Percentiles rank a stretch among this genome's conserved stretches.
Conservation (phyloP, 495 filamentous ascomycete species). For the Viridothelium virens region DNA sequence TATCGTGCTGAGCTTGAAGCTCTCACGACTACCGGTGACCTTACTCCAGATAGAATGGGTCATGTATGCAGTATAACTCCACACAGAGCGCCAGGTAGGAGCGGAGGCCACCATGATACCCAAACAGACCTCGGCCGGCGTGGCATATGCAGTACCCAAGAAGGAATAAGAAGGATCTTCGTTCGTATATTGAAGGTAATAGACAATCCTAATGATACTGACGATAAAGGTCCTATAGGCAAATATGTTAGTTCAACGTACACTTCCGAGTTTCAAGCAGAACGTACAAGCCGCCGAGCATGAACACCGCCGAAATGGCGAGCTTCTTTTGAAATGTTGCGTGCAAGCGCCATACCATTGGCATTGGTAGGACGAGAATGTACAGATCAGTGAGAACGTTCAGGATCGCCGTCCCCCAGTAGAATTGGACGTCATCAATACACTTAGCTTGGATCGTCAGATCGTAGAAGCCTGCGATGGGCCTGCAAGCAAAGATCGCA, state of each 20-base stretch:
- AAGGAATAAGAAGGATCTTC: neutral
- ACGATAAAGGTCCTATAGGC: neutral
- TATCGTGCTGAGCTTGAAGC: neutral
- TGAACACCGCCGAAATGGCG: neutral
- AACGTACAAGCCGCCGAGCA: neutral
- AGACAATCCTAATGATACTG: slow-evolving; percentile 3
- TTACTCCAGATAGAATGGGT: neutral
- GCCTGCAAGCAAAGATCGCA: neutral
- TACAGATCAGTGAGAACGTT: slow-evolving; percentile 12
- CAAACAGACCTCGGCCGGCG: neutral
- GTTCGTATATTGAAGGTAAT: neutral
- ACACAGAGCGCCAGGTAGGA: neutral
- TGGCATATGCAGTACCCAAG: neutral
- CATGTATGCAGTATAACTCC: neutral
- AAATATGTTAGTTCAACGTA: neutral
- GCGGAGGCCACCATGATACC: neutral
- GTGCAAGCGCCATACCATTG: slow-evolving; percentile 4
- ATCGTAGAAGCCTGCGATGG: neutral
- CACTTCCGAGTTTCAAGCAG: neutral
- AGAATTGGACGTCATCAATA: neutral
- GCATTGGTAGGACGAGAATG: slow-evolving; percentile 11
- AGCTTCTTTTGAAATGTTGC: neutral
- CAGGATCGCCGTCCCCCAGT: neutral
- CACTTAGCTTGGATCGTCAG: neutral
- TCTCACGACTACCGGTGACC: neutral